Conservation (phyloP, 208 protist genomes). For the Trypanosoma brucei region DNA sequence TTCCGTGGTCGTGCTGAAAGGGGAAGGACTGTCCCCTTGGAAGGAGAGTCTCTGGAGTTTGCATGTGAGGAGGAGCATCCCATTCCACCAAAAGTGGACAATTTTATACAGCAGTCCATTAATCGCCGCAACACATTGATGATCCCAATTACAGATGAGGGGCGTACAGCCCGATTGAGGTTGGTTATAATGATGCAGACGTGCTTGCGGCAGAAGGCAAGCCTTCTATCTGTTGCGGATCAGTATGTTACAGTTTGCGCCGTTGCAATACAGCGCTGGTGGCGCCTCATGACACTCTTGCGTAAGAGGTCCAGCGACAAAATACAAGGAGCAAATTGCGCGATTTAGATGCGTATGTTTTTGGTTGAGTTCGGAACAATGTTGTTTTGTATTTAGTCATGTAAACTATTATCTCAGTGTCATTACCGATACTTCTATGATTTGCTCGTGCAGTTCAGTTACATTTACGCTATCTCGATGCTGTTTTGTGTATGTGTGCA, state of each 20-base stretch:
- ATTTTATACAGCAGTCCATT: conserved; percentile 22
- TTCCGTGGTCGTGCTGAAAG: neutral
- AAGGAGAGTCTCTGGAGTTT: no score
- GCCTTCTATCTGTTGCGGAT: conserved; percentile 20
- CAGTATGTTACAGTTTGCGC: conserved; percentile 32
- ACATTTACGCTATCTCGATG: no score
- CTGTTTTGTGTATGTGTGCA: no score
- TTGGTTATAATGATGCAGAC: conserved; percentile 24
- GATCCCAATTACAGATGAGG: conserved; percentile 22
- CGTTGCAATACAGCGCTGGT: conserved; percentile 33
- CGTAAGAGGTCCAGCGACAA: neutral
- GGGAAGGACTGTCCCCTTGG: no score
- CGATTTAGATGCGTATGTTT: no score
- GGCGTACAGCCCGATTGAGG: conserved; percentile 14
- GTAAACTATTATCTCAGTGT: no score
- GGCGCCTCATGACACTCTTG: conserved; percentile 11
- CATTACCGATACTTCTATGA: no score
- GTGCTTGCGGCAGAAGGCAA: conserved; percentile 32
- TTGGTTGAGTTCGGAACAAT: no score
- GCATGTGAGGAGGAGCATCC: conserved; percentile 7
- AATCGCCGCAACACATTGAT: conserved; percentile 33
- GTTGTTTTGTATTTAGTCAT: no score
- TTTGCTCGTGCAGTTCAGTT: no score
- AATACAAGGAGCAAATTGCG: no score
- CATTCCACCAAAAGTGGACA: conserved; percentile 5